Evolutionary conservation across 352 stramenopile genomes (phyloP).

Genomic region (Globisporangium iwayamae): DNA sequence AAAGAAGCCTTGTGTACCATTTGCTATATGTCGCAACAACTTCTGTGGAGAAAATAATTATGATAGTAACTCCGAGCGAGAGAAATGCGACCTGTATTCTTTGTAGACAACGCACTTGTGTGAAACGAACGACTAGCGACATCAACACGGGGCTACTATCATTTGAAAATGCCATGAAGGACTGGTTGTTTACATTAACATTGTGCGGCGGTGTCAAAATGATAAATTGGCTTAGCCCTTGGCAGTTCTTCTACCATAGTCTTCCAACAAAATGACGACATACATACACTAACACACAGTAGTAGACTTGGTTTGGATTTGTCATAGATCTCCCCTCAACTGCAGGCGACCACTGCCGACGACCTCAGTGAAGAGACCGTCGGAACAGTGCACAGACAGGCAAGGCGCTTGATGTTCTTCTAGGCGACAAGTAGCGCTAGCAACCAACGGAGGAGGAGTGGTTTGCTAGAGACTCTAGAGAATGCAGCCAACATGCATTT

Average conservation of each 20-base stretch:
- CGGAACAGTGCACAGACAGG: slow-evolving; percentile 12
- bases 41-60: slow-evolving; percentile 4
- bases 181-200: neutral
- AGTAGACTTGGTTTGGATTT: neutral
- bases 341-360: slow-evolving; percentile 11
- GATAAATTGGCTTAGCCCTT: too few relatives aligned
- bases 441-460: slow-evolving; percentile 16
- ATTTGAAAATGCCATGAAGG: neutral
- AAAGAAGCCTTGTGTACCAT: neutral
- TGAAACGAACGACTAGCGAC: neutral
- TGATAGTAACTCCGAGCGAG: slow-evolving; percentile 6
- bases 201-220: too few relatives aligned
- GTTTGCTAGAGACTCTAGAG: slow-evolving; percentile 20
- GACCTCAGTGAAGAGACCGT: neutral
- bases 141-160: neutral
- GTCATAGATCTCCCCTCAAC: slow-evolving; percentile 18
- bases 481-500: slow-evolving; percentile 15
- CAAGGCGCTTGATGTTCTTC: slow-evolving; percentile 17
- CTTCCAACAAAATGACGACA: too few relatives aligned
- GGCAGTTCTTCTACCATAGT: too few relatives aligned
- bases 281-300: neutral
- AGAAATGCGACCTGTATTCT: neutral
- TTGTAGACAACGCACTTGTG: too few relatives aligned
- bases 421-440: slow-evolving; percentile 19
- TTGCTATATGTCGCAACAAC: slow-evolving; percentile 4